A percentile compares a stretch with the other conserved stretches of the same genome.
Conservation (phyloP, 2,329 filamentous ascomycete species). For the Exophiala aquamarina region DNA sequence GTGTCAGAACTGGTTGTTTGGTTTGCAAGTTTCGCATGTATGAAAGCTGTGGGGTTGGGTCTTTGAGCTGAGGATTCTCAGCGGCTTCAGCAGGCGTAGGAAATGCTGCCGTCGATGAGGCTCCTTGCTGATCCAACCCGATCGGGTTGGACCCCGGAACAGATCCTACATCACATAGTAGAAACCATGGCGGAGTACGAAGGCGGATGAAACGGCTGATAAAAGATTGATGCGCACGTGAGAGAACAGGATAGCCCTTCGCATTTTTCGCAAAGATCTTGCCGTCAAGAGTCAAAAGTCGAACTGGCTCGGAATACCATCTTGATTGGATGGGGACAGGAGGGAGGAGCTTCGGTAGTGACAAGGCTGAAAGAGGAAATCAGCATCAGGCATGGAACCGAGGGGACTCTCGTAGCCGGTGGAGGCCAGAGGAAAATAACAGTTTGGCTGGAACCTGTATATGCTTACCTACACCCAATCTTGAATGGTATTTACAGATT, state of each 20-base stretch:
- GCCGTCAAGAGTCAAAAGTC: conserved; percentile 54
- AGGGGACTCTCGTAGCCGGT: neutral
- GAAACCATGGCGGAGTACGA: conserved; percentile 58
- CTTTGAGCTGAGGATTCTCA: conserved; percentile 47
- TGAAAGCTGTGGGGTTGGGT: conserved; percentile 66
- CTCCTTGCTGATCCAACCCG: neutral
- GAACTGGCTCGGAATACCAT: conserved; percentile 64
- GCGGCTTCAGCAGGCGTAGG: conserved; percentile 71
- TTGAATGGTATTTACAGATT: conserved; percentile 78
- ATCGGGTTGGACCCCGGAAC: conserved; percentile 46
- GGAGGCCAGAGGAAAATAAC: too few relatives aligned
- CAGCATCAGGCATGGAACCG: conserved; percentile 11
- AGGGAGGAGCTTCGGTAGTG: conserved; percentile 61
- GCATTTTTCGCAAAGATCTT: conserved; percentile 58
- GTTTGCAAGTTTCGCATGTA: conserved; percentile 84
- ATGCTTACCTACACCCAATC: conserved; percentile 78
- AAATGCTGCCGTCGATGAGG: conserved; percentile 44
- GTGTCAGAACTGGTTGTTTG: conserved; percentile 67
- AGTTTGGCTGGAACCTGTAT: too few relatives aligned
- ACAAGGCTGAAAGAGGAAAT: conserved; percentile 47
- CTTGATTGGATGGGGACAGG: conserved; percentile 55
- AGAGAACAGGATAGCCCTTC: conserved; percentile 59
- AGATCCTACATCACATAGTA: conserved; percentile 59
- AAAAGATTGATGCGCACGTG: conserved; percentile 58
- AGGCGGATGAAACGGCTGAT: conserved; percentile 59